Conservation (phyloP, 2,329 filamentous ascomycete species). For the Fusarium sp. region DNA sequence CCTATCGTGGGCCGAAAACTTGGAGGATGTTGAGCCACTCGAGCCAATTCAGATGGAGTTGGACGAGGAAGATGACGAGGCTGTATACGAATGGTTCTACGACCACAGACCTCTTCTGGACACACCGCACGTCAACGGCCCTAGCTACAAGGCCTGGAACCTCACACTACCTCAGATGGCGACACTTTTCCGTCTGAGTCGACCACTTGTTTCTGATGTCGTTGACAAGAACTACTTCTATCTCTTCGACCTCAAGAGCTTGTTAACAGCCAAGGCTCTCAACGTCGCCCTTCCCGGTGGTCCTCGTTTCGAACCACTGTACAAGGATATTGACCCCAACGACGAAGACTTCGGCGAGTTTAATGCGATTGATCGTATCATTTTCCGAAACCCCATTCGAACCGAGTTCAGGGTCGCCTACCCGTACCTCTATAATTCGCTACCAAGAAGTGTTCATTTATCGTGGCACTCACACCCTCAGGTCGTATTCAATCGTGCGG, state of each 20-base stretch:
- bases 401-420: conserved; percentile 96
- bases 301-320: conserved; percentile 93
- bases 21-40: conserved; percentile 95
- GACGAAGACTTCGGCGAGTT: conserved; percentile 99
- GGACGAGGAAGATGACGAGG: conserved; percentile 89
- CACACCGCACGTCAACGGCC: conserved; percentile 92
- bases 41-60: conserved; percentile 99
- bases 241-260: conserved; percentile 94
- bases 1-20: conserved; percentile 97
- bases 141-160: conserved; percentile 97
- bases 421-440: conserved; percentile 94
- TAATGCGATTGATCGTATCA: conserved; percentile 98
- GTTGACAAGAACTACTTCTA: conserved; percentile 98
- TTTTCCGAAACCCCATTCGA: conserved; percentile 92
- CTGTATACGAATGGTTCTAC: conserved; percentile 97
- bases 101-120: conserved; percentile 91
- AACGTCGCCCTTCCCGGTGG: conserved; percentile 98
- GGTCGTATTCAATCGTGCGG: conserved; percentile 86
- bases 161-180: conserved; percentile 94
- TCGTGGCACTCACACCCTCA: conserved; percentile 96
- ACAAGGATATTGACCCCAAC: conserved; percentile 98
- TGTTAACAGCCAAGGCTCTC: conserved; percentile 93
- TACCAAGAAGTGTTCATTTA: conserved; percentile 91
- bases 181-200: conserved; percentile 88
- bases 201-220: conserved; percentile 88